Percentiles rank a stretch among this genome's conserved stretches.
Evolutionary conservation across 192 early-diverging fungal genomes (phyloP).

Genomic region (Rhizoclosmatium globosum): DNA sequence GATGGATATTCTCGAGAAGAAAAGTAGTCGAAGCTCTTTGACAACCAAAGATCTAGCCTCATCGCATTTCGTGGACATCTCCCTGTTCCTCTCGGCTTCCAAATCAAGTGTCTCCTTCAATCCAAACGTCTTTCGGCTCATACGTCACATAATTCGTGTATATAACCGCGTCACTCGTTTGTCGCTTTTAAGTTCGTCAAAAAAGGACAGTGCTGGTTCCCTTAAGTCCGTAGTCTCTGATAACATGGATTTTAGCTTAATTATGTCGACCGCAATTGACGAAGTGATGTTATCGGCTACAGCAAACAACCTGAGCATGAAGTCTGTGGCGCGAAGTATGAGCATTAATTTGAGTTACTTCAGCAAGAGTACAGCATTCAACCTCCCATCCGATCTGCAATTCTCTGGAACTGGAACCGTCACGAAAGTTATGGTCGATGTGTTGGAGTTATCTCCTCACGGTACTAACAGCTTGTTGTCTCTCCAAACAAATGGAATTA

Average conservation of each 20-base stretch:
- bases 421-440: slow-evolving; percentile 8
- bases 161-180: slow-evolving; percentile 24
- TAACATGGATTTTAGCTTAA: slow-evolving; percentile 22
- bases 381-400: not conserved
- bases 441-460: not conserved
- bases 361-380: not conserved
- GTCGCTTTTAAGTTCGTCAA: not conserved
- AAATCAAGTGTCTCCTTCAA: slow-evolving; percentile 34
- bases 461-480: slow-evolving; percentile 11
- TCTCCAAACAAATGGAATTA: not conserved
- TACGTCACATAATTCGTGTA: slow-evolving; percentile 47
- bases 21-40: not conserved
- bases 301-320: slow-evolving; percentile 35
- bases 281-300: slow-evolving; percentile 8
- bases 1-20: not conserved
- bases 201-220: not conserved
- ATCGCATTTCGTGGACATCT: slow-evolving; percentile 17
- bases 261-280: slow-evolving; percentile 13
- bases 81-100: slow-evolving; percentile 3
- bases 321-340: not conserved
- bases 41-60: not conserved
- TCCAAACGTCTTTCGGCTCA: slow-evolving; percentile 54
- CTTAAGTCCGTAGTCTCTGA: not conserved
- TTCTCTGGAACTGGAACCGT: not conserved
- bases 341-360: not conserved